Conservation (phyloP, 2,329 filamentous ascomycete genomes). For the Sordariomycetes sp. region DNA sequence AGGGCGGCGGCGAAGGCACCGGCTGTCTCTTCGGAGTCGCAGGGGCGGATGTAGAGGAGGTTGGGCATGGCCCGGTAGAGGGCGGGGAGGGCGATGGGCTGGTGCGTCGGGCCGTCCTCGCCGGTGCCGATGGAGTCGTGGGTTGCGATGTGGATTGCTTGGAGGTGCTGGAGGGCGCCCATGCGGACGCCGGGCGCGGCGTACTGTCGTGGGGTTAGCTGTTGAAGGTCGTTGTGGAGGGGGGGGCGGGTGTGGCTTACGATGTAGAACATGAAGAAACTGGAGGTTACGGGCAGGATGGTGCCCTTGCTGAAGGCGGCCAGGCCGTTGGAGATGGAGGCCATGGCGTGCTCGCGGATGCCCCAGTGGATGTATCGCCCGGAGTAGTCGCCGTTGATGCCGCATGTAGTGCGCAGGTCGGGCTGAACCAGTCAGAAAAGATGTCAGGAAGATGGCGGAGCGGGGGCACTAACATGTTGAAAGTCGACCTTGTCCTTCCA, state of each 20-base stretch:
- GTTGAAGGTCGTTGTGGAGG: too few relatives aligned
- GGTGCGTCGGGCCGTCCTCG: conserved; percentile 96
- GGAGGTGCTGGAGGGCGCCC: conserved; percentile 81
- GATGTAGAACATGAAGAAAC: conserved; percentile 98
- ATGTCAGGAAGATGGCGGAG: not conserved
- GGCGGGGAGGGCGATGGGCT: conserved; percentile 95
- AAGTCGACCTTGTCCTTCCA: conserved; percentile 98
- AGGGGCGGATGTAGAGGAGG: conserved; percentile 98
- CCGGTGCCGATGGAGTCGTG: conserved; percentile 99
- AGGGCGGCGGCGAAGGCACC: conserved; percentile 95
- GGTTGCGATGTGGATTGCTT: conserved; percentile 90
- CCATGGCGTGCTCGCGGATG: conserved; percentile 88
- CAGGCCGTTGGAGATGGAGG: conserved; percentile 88
- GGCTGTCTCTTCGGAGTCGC: conserved; percentile 96
- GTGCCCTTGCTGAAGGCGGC: conserved; percentile 79
- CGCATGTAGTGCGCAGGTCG: conserved; percentile 31
- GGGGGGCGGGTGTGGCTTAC: not conserved
- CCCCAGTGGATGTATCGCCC: conserved; percentile 91
- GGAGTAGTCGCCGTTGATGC: conserved; percentile 76
- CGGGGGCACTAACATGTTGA: conserved; percentile 54
- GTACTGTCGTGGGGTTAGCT: conserved; percentile 34
- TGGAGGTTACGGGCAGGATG: conserved; percentile 85
- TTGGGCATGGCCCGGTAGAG: conserved; percentile 99
- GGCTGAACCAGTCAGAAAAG: not conserved
- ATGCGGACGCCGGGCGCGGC: conserved; percentile 91